These are phyloP conservation scores for Hibiscus syriacus DNA, from an alignment of 345 rosid genomes.

Conservation along the genomic window DNA sequence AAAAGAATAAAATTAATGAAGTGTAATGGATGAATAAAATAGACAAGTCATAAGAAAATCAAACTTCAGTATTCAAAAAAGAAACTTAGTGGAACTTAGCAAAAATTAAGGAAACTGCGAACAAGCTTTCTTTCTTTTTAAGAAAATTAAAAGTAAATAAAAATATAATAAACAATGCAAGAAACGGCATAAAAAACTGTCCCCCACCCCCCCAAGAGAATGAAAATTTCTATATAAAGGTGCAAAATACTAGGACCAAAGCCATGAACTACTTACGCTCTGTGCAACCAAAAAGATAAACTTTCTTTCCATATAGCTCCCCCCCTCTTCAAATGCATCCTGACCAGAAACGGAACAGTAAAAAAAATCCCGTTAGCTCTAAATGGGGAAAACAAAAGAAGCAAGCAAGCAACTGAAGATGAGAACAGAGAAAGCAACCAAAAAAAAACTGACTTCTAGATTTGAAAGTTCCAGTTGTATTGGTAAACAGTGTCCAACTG, in stretches of 20 bases:
- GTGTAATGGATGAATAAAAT: background rate
- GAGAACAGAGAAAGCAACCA: background rate
- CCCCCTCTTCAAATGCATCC: constrained; percentile 91
- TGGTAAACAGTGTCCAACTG: constrained; percentile 64
- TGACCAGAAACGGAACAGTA: constrained; percentile 22
- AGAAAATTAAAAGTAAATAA: background rate
- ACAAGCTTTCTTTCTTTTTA: background rate
- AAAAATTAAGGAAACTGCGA: background rate
- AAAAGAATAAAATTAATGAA: background rate
- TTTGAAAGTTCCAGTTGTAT: constrained; percentile 77
- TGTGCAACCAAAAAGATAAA: constrained; percentile 75
- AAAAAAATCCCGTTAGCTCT: background rate
- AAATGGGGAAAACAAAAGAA: background rate
- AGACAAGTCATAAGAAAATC: background rate
- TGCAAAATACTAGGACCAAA: background rate
- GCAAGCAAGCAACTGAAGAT: constrained; percentile 6
- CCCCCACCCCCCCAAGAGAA: background rate
- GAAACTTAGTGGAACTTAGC: constrained; percentile 1
- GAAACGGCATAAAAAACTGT: background rate
- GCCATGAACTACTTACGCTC: constrained; percentile 65
- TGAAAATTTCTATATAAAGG: background rate
- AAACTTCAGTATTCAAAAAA: background rate
- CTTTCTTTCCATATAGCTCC: constrained; percentile 66
- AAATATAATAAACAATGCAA: background rate
- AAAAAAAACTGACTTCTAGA: constrained; percentile 63